Base-by-base conservation (phyloP, 352 stramenopile species). In the Globisporangium irregulare region DNA sequence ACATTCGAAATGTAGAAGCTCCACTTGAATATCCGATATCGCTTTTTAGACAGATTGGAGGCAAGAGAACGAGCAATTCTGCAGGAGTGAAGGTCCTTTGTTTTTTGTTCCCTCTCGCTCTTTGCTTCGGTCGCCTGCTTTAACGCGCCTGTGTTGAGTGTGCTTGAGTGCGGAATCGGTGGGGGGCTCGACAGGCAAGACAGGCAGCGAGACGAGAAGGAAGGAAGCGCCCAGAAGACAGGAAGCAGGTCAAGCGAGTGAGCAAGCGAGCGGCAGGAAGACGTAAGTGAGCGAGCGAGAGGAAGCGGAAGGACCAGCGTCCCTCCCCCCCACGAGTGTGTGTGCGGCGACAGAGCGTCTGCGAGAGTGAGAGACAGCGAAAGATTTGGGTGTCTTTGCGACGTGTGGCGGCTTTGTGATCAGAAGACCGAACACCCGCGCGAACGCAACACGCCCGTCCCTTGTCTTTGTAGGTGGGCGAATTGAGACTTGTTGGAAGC, bases 181-280 rank as follows among this genome's bases (percentile, higher is more conserved):
- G 54, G 54, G 54, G 53, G 54, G 54, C 54, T 59, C 54, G 54
- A 59, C 54, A 59, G 54, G 38, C 38, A 48, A 48, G 54, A 59
- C 54, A 59, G 54, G 20, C 20, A 25, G 22, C 25, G 27, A 59
- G 54, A 59, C 54, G 53, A 27, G 32, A 58, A 29, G 48, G 25
- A 59, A 32, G 54, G 25, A 32, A 59, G 54, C 54, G 54, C 14
- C 51, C 20, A 27, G 51, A 57, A 57, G 51, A 57, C 51, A 43
- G 36, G 36, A 18, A 48, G 38, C 12, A 48, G 38, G 38, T 48
- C 14, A 48, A 48, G 14, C 36, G 12, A 18, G 36, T 18, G 36
- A 43, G 36, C 38, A 18, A 18, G 53, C 53, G 54, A 59, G 54
- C 54, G 54, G 48, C 48, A 55, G 48, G 48, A 55, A 55, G 50